A percentile compares a stretch with the other conserved stretches of the same genome.
These are phyloP conservation scores for Talaromyces borbonicus DNA, from an alignment of 495 filamentous ascomycete genomes.

Conservation along the genomic window DNA sequence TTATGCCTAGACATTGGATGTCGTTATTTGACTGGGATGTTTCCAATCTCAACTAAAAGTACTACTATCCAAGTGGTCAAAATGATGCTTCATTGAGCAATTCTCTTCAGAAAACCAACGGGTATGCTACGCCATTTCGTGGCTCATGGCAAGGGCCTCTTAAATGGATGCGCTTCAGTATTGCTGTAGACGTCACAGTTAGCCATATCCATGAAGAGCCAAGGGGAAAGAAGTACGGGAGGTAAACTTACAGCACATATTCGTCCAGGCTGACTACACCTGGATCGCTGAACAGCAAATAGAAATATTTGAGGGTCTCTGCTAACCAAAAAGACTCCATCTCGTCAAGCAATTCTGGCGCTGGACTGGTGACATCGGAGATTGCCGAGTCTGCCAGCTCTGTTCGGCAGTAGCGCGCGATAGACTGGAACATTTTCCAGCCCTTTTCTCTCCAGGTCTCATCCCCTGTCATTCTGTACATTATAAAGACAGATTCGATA, in stretches of 20 bases:
- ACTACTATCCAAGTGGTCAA: no score
- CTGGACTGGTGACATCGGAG: slow-evolving; percentile 53
- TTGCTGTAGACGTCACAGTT: slow-evolving; percentile 26
- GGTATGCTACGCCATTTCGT: neutral
- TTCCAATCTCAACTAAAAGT: no score
- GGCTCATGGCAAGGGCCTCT: slow-evolving; percentile 27
- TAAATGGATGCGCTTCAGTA: slow-evolving; percentile 48
- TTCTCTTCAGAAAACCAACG: no score
- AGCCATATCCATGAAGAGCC: neutral
- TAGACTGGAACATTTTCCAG: slow-evolving; percentile 81
- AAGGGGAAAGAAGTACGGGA: neutral
- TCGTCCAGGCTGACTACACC: slow-evolving; percentile 70
- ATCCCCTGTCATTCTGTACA: slow-evolving; percentile 87
- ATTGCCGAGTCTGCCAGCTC: slow-evolving; percentile 64
- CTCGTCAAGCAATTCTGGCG: slow-evolving; percentile 27
- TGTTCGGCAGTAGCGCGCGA: slow-evolving; percentile 56
- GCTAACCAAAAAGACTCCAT: slow-evolving; percentile 60
- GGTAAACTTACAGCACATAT: slow-evolving; percentile 57
- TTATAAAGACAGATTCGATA: slow-evolving; percentile 91
- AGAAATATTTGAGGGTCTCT: slow-evolving; percentile 78
- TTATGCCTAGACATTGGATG: no score
- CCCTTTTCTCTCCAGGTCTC: slow-evolving; percentile 71
- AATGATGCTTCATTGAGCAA: no score
- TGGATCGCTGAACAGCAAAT: slow-evolving; percentile 62
- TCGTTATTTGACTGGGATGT: no score